phyloP scores from a whole-genome alignment of 1,284 basidiomycete genomes.

The Ganoderma multipileum region DNA sequence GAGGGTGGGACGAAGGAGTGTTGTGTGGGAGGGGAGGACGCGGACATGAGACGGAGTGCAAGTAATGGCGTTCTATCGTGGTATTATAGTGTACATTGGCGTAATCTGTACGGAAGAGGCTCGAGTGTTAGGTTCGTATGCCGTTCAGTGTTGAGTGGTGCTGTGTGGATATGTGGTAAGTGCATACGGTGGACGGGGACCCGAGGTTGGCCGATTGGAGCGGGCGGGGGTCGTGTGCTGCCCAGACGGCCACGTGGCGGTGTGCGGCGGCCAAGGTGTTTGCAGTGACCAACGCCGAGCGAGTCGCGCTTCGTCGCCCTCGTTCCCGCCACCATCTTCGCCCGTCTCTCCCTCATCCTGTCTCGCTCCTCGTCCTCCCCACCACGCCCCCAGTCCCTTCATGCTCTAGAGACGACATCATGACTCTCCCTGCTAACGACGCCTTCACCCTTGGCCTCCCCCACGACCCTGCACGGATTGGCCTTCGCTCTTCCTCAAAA shows the following conservation, averaged over 20 bases:
- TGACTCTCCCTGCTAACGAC: constrained; percentile 59
- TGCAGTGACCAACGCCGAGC: too few species aligned
- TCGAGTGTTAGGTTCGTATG: neutral
- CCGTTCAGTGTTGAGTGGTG: neutral
- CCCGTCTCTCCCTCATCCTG: neutral
- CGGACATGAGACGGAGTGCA: neutral
- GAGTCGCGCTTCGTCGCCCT: neutral
- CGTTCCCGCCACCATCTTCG: neutral
- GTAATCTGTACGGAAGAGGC: constrained; percentile 1
- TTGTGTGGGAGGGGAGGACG: neutral
- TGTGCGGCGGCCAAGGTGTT: neutral
- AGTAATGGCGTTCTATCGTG: neutral
- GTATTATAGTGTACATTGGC: constrained; percentile 8
- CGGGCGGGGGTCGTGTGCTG: neutral
- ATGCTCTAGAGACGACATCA: constrained; percentile 31
- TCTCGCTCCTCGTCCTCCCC: neutral
- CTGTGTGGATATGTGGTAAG: neutral
- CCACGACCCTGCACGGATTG: constrained; percentile 49
- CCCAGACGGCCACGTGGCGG: neutral
- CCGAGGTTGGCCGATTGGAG: neutral
- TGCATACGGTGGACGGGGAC: neutral
- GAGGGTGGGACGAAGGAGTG: neutral
- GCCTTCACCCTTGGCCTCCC: constrained; percentile 55
- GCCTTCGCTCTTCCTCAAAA: constrained; percentile 53
- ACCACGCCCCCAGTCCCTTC: neutral